These are phyloP conservation scores for Arabis alpina DNA, from an alignment of 345 rosid genomes.

Conservation along the genomic window DNA sequence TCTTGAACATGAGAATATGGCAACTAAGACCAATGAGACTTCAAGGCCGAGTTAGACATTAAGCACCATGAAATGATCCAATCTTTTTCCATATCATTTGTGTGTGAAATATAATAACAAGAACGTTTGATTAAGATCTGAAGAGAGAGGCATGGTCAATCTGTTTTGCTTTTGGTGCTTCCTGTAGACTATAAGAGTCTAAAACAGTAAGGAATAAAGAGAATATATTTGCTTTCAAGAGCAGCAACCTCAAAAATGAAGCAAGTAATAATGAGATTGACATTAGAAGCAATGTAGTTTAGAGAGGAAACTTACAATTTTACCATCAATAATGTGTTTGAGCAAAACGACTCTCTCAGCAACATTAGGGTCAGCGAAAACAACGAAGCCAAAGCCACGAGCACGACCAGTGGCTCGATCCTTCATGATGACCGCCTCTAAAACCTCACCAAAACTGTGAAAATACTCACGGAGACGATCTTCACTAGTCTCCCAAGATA, in stretches of 20 bases:
- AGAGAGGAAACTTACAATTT: constrained; percentile 60
- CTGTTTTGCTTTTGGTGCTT: constrained; percentile 16
- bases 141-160: background rate
- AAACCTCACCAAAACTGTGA: constrained; percentile 73
- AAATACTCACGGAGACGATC: constrained; percentile 86
- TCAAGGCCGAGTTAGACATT: no score
- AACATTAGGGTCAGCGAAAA: constrained; percentile 76
- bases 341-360: constrained; percentile 81
- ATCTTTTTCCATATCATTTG: background rate
- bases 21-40: background rate
- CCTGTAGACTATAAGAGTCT: background rate
- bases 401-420: constrained; percentile 95
- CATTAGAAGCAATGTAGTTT: constrained; percentile 25
- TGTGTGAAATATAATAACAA: background rate
- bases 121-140: background rate
- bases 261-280: constrained; percentile 15
- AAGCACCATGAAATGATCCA: constrained; percentile 2
- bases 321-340: constrained; percentile 81
- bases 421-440: constrained; percentile 91
- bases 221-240: constrained; percentile 29
- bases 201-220: constrained; percentile 34
- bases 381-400: constrained; percentile 93
- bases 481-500: constrained; percentile 95
- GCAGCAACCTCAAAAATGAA: constrained; percentile 39
- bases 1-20: background rate